Percentiles rank a stretch among this genome's conserved stretches.
Evolutionary conservation across 495 filamentous ascomycete genomes (phyloP).

Genomic region (Annulohypoxylon bovei): DNA sequence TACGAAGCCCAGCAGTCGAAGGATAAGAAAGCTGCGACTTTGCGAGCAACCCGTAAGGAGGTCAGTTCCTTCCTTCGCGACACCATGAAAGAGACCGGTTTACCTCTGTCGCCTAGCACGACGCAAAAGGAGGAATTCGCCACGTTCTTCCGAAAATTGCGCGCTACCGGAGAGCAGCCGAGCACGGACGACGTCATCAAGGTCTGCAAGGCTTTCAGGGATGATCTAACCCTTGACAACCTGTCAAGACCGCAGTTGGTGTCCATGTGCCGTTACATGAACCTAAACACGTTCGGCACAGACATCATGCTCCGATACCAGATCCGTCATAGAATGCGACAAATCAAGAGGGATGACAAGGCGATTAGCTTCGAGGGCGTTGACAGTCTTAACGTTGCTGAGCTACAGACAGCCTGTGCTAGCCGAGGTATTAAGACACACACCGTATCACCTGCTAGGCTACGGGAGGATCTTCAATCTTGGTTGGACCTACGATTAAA

Average conservation of each 20-base stretch:
- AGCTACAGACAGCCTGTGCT: conserved; percentile 90
- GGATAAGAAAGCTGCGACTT: conserved; percentile 82
- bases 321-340: conserved; percentile 95
- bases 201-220: conserved; percentile 99
- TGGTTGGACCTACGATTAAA: conserved; percentile 96
- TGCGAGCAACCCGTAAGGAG: conserved; percentile 90
- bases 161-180: conserved; percentile 88
- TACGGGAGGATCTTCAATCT: conserved; percentile 90
- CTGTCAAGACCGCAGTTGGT: conserved; percentile 94
- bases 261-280: conserved; percentile 98
- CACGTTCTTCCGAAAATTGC: conserved; percentile 98
- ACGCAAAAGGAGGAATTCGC: conserved; percentile 94
- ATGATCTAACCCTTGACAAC: conserved; percentile 97
- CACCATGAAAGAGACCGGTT: conserved; percentile 90
- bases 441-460: conserved; percentile 83
- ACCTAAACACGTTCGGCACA: conserved; percentile 94
- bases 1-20: conserved; percentile 93
- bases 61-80: conserved; percentile 90
- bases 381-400: conserved; percentile 88
- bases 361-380: conserved; percentile 97
- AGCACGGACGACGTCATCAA: conserved; percentile 93
- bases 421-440: conserved; percentile 92
- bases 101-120: conserved; percentile 85
- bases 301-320: conserved; percentile 98
- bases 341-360: conserved; percentile 97